Evolutionary conservation across 805 yeast species (phyloP).

Genomic region (Myxozyma melibiosi): DNA sequence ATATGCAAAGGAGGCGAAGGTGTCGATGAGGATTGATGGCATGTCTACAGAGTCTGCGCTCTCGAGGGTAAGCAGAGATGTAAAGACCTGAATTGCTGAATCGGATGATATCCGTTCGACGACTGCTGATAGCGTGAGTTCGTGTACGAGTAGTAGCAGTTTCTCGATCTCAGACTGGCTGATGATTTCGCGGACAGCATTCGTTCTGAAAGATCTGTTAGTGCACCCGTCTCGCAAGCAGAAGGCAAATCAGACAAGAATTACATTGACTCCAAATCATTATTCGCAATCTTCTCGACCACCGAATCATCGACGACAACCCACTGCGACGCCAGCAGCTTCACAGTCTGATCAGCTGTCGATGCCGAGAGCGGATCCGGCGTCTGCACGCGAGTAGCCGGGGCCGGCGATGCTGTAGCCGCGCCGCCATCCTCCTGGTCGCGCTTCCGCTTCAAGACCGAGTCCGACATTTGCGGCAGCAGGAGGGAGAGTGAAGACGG

Average conservation of each 20-base stretch:
- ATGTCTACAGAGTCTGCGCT: neutral
- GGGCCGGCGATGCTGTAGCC: neutral
- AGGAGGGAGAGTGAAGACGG: too few relatives aligned
- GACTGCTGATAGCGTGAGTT: constrained; percentile 12
- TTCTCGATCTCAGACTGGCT: constrained; percentile 1
- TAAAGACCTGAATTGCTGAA: constrained; percentile 3
- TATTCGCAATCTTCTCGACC: neutral
- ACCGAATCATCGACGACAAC: constrained; percentile 9
- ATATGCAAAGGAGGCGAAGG: constrained; percentile 12
- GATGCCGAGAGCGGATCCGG: neutral
- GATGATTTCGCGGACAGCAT: neutral
- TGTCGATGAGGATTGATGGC: constrained; percentile 20
- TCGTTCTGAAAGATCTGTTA: neutral
- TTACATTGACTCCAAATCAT: constrained; percentile 2
- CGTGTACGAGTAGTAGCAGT: constrained; percentile 17
- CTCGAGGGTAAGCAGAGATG: neutral
- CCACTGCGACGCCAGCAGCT: constrained; percentile 10
- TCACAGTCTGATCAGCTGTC: neutral
- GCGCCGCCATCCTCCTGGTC: constrained; percentile 11
- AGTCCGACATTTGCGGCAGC: constrained; percentile 1
- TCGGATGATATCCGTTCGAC: constrained; percentile 7
- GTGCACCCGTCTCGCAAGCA: neutral
- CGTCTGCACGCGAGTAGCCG: neutral
- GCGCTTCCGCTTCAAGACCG: constrained; percentile 18
- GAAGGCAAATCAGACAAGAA: neutral